phyloP scores from a whole-genome alignment of 2,329 filamentous ascomycete species.

The Fusarium sp. region DNA sequence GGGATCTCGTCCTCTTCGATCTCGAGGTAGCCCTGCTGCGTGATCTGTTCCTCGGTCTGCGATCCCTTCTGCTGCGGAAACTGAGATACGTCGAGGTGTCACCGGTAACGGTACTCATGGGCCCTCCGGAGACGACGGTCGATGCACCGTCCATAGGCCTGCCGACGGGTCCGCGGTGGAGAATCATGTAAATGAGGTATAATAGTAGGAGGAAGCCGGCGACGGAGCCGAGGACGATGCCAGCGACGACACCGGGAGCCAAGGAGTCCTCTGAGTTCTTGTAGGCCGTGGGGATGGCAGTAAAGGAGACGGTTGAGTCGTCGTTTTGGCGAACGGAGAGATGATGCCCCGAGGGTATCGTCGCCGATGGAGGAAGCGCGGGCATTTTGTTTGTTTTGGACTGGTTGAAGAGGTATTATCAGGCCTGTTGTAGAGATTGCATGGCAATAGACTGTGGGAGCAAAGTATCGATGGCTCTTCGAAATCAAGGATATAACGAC shows the following conservation, averaged over 20 bases:
- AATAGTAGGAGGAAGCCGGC: slow-evolving; percentile 66
- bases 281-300: slow-evolving; percentile 55
- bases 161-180: slow-evolving; percentile 58
- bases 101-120: slow-evolving; percentile 41
- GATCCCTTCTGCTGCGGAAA: slow-evolving; percentile 38
- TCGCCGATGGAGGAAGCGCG: slow-evolving; percentile 31
- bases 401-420: neutral
- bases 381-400: slow-evolving; percentile 26
- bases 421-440: slow-evolving; percentile 3
- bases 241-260: slow-evolving; percentile 58
- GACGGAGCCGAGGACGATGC: slow-evolving; percentile 60
- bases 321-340: slow-evolving; percentile 42
- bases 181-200: slow-evolving; percentile 63
- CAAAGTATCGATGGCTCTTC: neutral
- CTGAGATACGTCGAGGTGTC: slow-evolving; percentile 43
- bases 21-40: slow-evolving; percentile 34
- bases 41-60: slow-evolving; percentile 25
- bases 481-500: neutral
- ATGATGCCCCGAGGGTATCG: slow-evolving; percentile 25
- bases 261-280: slow-evolving; percentile 54
- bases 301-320: slow-evolving; percentile 41
- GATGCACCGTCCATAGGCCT: slow-evolving; percentile 40
- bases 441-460: slow-evolving; percentile 5
- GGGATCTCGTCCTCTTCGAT: slow-evolving; percentile 43
- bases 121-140: slow-evolving; percentile 24